phyloP scores from a whole-genome alignment of 179 eudicot genomes.

The Spergularia azorica region DNA sequence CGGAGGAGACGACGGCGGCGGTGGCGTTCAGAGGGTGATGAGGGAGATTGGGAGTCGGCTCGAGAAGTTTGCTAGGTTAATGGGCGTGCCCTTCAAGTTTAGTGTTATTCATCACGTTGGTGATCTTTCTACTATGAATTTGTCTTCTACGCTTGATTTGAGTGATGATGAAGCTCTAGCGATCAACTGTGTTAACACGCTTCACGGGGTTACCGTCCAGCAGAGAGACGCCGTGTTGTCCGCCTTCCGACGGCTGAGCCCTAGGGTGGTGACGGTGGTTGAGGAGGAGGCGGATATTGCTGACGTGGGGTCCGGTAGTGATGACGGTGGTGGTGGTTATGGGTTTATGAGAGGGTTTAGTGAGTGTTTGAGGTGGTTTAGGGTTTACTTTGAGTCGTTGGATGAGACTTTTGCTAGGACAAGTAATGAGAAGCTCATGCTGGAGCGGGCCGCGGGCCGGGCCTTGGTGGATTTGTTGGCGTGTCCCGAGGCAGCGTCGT shows the following conservation, averaged over 20 bases:
- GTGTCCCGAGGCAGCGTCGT: slow-evolving; percentile 56
- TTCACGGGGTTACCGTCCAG: slow-evolving; percentile 33
- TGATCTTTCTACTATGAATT: slow-evolving; percentile 37
- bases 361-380: slow-evolving; percentile 53
- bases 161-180: slow-evolving; percentile 44
- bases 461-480: slow-evolving; percentile 73
- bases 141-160: slow-evolving; percentile 22
- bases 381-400: slow-evolving; percentile 49
- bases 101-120: slow-evolving; percentile 38
- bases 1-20: neutral
- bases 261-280: slow-evolving; percentile 46
- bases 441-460: slow-evolving; percentile 53
- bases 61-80: slow-evolving; percentile 51
- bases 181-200: slow-evolving; percentile 44
- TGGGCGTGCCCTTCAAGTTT: slow-evolving; percentile 54
- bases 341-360: slow-evolving; percentile 36
- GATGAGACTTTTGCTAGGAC: slow-evolving; percentile 44
- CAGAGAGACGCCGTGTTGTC: slow-evolving; percentile 31
- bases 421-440: slow-evolving; percentile 48
- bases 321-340: slow-evolving; percentile 3
- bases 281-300: slow-evolving; percentile 49
- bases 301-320: slow-evolving; percentile 16
- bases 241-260: slow-evolving; percentile 32
- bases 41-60: slow-evolving; percentile 44
- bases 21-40: slow-evolving; percentile 41